A percentile compares a stretch with the other conserved stretches of the same genome.
phyloP scores from a whole-genome alignment of 169 alveolate species.

The Plasmodium coatneyi region DNA sequence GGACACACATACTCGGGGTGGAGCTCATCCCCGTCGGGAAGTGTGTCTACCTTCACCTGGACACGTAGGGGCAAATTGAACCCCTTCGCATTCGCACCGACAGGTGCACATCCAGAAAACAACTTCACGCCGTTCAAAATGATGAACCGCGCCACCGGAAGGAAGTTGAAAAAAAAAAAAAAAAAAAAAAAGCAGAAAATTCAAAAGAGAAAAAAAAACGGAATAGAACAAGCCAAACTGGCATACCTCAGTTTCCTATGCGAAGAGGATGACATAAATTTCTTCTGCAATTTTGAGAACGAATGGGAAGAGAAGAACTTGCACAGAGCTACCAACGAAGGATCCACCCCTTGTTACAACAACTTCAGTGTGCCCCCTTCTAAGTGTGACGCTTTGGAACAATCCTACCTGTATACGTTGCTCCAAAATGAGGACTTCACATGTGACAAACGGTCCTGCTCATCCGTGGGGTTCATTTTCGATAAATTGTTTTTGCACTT shows the following conservation, averaged over 20 bases:
- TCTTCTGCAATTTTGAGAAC: conserved; percentile 23
- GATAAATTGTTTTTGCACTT: not conserved
- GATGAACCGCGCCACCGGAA: not conserved
- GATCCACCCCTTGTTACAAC: not conserved
- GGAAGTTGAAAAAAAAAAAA: not conserved
- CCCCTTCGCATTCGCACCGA: not conserved
- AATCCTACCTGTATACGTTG: conserved; percentile 2
- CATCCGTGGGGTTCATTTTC: conserved; percentile 3
- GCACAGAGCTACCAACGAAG: not conserved
- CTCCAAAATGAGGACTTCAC: conserved; percentile 19
- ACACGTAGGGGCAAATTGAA: not conserved
- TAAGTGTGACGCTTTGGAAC: not conserved
- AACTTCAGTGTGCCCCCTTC: not conserved
- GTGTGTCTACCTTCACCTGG: not conserved
- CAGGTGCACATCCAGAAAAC: not conserved
- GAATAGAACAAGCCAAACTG: not conserved
- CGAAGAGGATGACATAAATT: conserved; percentile 71
- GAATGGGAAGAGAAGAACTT: not conserved
- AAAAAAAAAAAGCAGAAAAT: not conserved
- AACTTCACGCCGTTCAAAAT: not conserved
- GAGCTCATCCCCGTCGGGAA: not conserved
- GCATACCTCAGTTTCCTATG: conserved; percentile 40
- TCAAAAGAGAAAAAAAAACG: not conserved
- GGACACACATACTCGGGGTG: not conserved
- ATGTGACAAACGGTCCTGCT: conserved; percentile 3